Evolutionary conservation across 2,329 filamentous ascomycete genomes (phyloP), one percentile per base, ranked within the genome.

Genomic region (Alternaria sp.): DNA sequence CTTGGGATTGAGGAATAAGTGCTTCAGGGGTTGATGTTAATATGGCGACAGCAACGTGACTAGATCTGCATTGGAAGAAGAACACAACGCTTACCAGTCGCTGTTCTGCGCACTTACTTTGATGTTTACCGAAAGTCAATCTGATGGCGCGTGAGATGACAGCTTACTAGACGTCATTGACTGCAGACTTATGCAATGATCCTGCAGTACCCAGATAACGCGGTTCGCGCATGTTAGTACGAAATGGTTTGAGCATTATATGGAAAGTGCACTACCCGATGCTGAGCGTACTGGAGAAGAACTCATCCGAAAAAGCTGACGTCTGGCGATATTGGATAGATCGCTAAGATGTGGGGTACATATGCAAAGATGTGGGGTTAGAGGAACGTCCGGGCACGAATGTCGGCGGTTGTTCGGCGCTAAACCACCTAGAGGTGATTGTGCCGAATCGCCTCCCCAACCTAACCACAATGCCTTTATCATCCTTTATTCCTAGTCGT

Each of bases 131-230:
- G 61, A 68, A 28, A 50, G 49, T 28, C 36, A 51, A 49, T 44
- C 40, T 51, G 65, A 65, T 62, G 59, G 60, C 59, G 62, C 57
- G 60, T 55, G 62, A 14, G 37, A 46, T 46, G 40, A 45, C 28
- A n/a, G 37, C 21, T 21, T 21, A 14, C 14, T 36, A 13, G n/a
- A 50, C 33, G 46, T 36, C 33, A 50, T 28, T 36, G 13, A 50
- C 31, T 37, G 33, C 24, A 14, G 23, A 28, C 46, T 50, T 50
- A 11, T 50, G 17, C 44, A 46, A 33, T 34, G 21, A 29, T 33
- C 29, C 29, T 46, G 44, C 29, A 46, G 44, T 21, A 34, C 17
- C 29, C 29, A 33, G 34, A 46, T 46, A 46, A 46, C 42, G 24
- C 13, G 13, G 4, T 13, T 33, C 21, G 17, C 44, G 9, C 44